phyloP scores from a whole-genome alignment of 192 early-diverging fungal species.

The Backusella morwellensis region DNA sequence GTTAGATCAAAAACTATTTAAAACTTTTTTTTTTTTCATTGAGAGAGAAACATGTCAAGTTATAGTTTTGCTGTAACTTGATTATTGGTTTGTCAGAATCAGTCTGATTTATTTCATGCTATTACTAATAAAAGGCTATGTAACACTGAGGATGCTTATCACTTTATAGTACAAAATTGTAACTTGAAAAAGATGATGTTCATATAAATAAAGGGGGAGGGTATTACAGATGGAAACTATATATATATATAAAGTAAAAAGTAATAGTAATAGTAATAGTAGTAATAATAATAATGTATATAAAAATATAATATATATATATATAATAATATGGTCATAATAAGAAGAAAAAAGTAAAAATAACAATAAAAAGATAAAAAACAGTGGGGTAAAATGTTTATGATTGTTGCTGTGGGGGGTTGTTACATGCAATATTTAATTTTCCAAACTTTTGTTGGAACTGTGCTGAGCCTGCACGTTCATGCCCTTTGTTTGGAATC shows the following conservation, averaged over 20 bases:
- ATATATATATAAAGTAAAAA: not conserved
- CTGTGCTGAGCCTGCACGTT: slow-evolving; percentile 27
- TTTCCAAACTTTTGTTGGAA: slow-evolving; percentile 32
- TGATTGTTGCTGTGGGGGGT: not conserved
- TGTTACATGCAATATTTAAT: slow-evolving; percentile 16
- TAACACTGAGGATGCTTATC: not conserved
- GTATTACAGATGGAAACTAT: not conserved
- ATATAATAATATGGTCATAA: not conserved
- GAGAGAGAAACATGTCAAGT: not conserved
- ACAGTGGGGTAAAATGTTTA: not conserved
- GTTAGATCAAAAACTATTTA: not conserved
- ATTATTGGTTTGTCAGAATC: not conserved
- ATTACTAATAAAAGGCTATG: not conserved
- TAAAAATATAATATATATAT: not conserved
- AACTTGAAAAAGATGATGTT: not conserved
- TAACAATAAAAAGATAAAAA: not conserved
- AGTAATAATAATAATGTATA: not conserved
- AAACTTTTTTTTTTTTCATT: not conserved
- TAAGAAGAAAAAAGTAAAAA: not conserved
- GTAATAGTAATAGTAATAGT: not conserved
- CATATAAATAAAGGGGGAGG: not conserved
- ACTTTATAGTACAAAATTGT: not conserved
- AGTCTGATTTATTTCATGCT: not conserved
- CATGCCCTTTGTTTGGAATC: slow-evolving; percentile 7
- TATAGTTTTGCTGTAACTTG: not conserved